Conservation (phyloP, 306 rosid species). For the Canavalia gladiata region DNA sequence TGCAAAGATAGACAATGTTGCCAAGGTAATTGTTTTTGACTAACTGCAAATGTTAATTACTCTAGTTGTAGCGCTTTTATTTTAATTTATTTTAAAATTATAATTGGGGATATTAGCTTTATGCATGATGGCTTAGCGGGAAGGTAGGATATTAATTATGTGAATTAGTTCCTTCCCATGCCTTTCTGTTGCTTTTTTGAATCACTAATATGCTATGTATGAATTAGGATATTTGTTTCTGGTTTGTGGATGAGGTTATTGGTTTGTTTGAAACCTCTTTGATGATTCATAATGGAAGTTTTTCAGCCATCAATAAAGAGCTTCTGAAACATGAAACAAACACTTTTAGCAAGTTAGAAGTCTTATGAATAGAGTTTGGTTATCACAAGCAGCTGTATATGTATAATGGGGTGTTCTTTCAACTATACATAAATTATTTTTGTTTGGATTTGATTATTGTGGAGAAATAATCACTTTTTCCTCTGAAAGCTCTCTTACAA, state of each 20-base stretch:
- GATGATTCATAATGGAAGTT: not conserved
- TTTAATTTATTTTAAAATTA: not conserved
- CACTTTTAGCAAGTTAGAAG: not conserved
- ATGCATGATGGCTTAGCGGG: conserved; percentile 20
- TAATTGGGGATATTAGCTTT: conserved; percentile 8
- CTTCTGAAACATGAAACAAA: not conserved
- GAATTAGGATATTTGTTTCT: conserved; percentile 5
- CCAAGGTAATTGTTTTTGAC: conserved; percentile 59
- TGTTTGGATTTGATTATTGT: not conserved
- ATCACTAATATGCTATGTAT: not conserved
- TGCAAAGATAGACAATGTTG: conserved; percentile 70
- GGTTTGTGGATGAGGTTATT: not conserved
- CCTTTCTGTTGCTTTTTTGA: not conserved
- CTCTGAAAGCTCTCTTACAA: no score
- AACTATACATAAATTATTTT: not conserved
- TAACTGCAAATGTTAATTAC: not conserved
- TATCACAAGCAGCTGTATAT: not conserved
- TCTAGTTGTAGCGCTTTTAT: not conserved
- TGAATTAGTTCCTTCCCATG: not conserved
- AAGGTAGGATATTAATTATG: not conserved
- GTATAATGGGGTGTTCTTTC: not conserved
- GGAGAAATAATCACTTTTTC: no score
- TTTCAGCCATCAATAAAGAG: not conserved
- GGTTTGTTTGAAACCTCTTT: not conserved
- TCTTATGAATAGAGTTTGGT: conserved; percentile 7